Evolutionary conservation across 306 rosid genomes (phyloP), one percentile per base, ranked within the genome.

Genomic region (Trifolium fragiferum): DNA sequence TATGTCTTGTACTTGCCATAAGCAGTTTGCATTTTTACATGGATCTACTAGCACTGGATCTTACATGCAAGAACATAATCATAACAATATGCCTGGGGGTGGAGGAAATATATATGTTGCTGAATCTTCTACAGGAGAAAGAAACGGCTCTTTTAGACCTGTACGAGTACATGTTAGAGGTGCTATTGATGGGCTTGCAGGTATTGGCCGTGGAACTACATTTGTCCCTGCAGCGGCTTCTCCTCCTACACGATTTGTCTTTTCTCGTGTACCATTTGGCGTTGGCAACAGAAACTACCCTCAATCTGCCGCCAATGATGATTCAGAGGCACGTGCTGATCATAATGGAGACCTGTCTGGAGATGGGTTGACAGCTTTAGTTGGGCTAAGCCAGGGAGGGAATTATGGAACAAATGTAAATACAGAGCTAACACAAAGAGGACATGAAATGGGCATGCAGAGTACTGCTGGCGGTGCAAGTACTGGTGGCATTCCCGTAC

Each of bases 341-440:
- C 97, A 84, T 82, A 86, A 74, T 60, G 94, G 88, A 23, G 98
- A 91, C 78, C 78, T 82, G 53, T 73, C 97, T 83, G 94, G 98
- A 55, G 99, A 87, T 89, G 99, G 99, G 49, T 89, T 91, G 85
- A 94, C 97, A 73, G 97, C 97, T 84, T 84, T 94, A 85, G 99
- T 91, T 66, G 96, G 97, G 54, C 70, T 94, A 64, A 94, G 96
- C 85, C 95, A 86, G 80, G 95, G 95, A 58, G 93, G 89, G 66
- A 84, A 85, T 83, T 78, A 68, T 68, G 79, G 81, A 70, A 66
- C 77, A 70, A 89, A 85, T 88, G 79, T 68, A 59, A 90, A 86
- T 66, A 91, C 84, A 47, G 96, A 94, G 70, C 86, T 85, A 54
- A 76, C 87, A 61, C 95, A 88, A 75, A 86, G 88, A 84, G 93